phyloP scores from a whole-genome alignment of 306 rosid species.

The Cicer pinnatifidum region DNA sequence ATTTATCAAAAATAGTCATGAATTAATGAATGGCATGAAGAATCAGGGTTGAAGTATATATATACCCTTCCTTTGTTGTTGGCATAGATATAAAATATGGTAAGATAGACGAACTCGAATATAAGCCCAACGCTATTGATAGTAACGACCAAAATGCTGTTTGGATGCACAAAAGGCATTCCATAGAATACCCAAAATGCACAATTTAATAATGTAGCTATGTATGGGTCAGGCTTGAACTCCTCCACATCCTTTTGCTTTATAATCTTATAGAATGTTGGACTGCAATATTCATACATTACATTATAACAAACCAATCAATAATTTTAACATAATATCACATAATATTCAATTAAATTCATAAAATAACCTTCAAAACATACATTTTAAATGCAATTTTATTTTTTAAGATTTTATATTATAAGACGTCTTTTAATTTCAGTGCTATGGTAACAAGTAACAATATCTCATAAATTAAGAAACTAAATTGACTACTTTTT shows the following conservation, averaged over 20 bases:
- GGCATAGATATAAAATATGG: constrained; percentile 53
- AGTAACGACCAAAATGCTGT: constrained; percentile 65
- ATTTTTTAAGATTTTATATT: too few relatives aligned
- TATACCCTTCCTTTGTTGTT: constrained; percentile 57
- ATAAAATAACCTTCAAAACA: too few relatives aligned
- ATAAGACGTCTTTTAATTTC: too few relatives aligned
- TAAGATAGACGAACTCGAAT: constrained; percentile 58
- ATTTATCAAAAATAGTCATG: too few relatives aligned
- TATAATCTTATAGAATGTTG: constrained; percentile 60
- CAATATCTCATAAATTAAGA: too few relatives aligned
- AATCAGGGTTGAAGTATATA: neutral
- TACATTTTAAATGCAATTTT: too few relatives aligned
- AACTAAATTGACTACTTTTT: too few relatives aligned
- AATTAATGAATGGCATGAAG: too few relatives aligned
- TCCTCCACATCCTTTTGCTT: constrained; percentile 67
- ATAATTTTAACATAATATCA: neutral
- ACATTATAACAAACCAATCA: neutral
- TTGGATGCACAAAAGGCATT: constrained; percentile 75
- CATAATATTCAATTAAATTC: neutral
- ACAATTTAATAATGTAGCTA: constrained; percentile 71
- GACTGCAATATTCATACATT: constrained; percentile 48
- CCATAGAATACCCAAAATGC: too few relatives aligned
- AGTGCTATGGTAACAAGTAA: too few relatives aligned
- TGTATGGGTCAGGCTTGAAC: constrained; percentile 67
- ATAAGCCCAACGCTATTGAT: constrained; percentile 66